Evolutionary conservation across 1,139 yeast species (phyloP).

Genomic region (Saccharomyces pastorianus): DNA sequence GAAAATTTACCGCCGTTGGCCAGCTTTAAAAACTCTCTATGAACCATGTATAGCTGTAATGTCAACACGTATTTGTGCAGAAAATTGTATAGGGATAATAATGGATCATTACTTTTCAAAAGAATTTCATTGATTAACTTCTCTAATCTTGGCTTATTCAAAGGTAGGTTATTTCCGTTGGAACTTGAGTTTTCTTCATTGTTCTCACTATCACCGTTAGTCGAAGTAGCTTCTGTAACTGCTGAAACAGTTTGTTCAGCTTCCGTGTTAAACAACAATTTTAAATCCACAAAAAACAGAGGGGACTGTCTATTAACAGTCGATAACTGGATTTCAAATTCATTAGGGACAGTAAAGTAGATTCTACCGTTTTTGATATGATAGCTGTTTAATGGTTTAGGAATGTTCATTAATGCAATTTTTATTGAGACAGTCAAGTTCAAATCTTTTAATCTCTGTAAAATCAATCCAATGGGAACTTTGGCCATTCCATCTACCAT

Average conservation of each 20-base stretch:
- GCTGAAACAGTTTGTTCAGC: background rate
- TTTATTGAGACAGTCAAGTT: conserved; percentile 69
- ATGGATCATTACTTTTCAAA: conserved; percentile 38
- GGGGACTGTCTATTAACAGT: conserved; percentile 66
- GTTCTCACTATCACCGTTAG: background rate
- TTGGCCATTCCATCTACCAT: conserved; percentile 36
- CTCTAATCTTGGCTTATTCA: conserved; percentile 36
- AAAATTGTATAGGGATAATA: conserved; percentile 56
- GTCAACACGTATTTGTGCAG: conserved; percentile 65
- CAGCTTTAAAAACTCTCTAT: conserved; percentile 53
- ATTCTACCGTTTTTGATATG: conserved; percentile 69
- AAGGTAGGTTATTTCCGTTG: conserved; percentile 14
- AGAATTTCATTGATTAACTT: conserved; percentile 50
- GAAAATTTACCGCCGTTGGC: conserved; percentile 46
- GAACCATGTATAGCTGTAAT: conserved; percentile 63
- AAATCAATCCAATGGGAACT: conserved; percentile 50
- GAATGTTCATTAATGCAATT: conserved; percentile 62
- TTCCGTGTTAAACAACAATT: conserved; percentile 39
- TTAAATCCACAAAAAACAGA: conserved; percentile 69
- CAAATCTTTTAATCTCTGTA: conserved; percentile 58
- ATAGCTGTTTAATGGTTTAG: conserved; percentile 55
- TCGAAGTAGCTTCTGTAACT: conserved; percentile 3
- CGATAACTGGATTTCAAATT: conserved; percentile 64
- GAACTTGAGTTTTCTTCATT: background rate
- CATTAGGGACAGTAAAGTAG: conserved; percentile 53